Evolutionary conservation across 495 filamentous ascomycete species (phyloP).

Genomic region (Podospora fimiseda): DNA sequence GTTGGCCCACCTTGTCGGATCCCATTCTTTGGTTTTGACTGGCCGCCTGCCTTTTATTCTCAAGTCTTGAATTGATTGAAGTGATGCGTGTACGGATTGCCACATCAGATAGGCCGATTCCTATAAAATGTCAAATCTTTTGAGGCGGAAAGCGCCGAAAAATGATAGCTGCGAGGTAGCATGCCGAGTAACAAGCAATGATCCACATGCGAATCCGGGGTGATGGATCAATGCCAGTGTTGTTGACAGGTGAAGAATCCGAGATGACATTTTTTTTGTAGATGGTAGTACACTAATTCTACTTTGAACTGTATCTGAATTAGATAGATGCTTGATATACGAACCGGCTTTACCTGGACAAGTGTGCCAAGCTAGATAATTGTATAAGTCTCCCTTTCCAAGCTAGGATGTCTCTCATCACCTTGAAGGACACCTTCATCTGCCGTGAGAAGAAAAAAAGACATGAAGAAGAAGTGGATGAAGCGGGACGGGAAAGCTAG

Average conservation of each 20-base stretch:
- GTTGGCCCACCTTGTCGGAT: background rate
- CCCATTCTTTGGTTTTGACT: background rate
- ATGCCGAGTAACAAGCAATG: background rate
- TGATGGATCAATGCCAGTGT: background rate
- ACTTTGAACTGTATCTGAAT: too few species aligned
- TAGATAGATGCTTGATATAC: too few species aligned
- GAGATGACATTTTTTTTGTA: too few species aligned
- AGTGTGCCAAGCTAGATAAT: too few species aligned
- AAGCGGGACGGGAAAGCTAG: background rate
- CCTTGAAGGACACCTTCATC: too few species aligned
- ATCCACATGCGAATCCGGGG: background rate
- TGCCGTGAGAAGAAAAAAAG: too few species aligned
- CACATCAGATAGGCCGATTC: background rate
- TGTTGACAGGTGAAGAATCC: too few species aligned
- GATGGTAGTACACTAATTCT: too few species aligned
- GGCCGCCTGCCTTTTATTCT: constrained; percentile 10
- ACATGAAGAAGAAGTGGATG: background rate
- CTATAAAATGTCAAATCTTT: too few species aligned
- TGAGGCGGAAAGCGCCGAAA: background rate
- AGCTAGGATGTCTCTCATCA: too few species aligned
- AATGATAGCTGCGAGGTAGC: background rate
- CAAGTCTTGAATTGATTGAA: constrained; percentile 1
- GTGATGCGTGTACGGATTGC: background rate
- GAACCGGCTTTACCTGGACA: too few species aligned
- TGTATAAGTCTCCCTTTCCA: too few species aligned